phyloP scores from a whole-genome alignment of 2,329 filamentous ascomycete species.

The Aspergillus ustus region DNA sequence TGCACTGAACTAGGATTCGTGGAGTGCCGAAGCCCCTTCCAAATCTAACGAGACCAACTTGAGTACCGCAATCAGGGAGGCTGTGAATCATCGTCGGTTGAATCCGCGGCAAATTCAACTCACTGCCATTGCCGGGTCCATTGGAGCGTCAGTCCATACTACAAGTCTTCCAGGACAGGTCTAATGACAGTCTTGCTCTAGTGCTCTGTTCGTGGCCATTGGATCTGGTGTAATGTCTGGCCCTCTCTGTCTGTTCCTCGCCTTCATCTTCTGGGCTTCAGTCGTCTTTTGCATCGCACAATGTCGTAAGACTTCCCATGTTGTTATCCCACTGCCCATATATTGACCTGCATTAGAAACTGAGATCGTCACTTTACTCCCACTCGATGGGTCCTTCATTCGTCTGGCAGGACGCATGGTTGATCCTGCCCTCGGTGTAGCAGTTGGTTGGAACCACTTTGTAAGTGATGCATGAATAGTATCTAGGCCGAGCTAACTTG shows the following conservation, averaged over 20 bases:
- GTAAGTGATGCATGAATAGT: neutral
- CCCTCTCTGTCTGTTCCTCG: slow-evolving; percentile 3
- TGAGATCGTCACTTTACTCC: slow-evolving; percentile 8
- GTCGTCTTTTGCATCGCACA: slow-evolving; percentile 8
- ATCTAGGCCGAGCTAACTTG: neutral
- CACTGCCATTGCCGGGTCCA: slow-evolving; percentile 5
- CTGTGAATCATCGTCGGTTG: slow-evolving; percentile 2
- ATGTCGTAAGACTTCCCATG: neutral
- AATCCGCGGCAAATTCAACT: slow-evolving; percentile 7
- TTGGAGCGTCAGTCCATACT: slow-evolving; percentile 2
- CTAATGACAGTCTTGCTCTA: neutral
- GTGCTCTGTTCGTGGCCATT: slow-evolving; percentile 8
- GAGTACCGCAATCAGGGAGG: neutral
- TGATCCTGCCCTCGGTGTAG: slow-evolving; percentile 8
- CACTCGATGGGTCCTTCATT: slow-evolving; percentile 7
- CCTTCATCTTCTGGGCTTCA: slow-evolving; percentile 8
- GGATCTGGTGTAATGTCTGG: slow-evolving; percentile 11
- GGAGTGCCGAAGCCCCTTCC: neutral
- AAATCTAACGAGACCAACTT: slow-evolving; percentile 3
- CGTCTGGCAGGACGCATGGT: slow-evolving; percentile 10
- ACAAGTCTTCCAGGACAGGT: neutral
- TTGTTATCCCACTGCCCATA: neutral
- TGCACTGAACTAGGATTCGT: neutral
- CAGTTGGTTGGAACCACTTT: slow-evolving; percentile 11
- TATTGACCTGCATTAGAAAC: neutral